These are phyloP conservation scores for Xylaria sp. DNA, from an alignment of 2,329 filamentous ascomycete species.

Conservation along the genomic window DNA sequence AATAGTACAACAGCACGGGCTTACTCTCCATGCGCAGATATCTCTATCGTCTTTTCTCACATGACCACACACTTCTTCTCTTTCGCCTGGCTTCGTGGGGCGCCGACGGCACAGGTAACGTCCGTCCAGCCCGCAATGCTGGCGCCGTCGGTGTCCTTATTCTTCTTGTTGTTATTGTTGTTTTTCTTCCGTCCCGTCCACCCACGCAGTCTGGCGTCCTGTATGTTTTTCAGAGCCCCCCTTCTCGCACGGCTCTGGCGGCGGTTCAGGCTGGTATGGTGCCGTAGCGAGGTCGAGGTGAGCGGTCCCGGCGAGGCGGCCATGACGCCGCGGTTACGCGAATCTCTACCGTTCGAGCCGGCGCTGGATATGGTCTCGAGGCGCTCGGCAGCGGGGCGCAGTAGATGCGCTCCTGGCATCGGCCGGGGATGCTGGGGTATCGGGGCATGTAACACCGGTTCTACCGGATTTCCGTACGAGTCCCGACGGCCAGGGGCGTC, in stretches of 20 bases:
- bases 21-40: no score
- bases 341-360: constrained; percentile 9
- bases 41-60: constrained; percentile 39
- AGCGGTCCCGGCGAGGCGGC: constrained; percentile 27
- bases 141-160: constrained; percentile 44
- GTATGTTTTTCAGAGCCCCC: constrained; percentile 64
- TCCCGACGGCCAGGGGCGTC: constrained; percentile 46
- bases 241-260: constrained; percentile 59
- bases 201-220: constrained; percentile 60
- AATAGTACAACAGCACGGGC: no score
- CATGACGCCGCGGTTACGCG: background rate
- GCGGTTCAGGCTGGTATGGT: constrained; percentile 48
- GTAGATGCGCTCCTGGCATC: constrained; percentile 37
- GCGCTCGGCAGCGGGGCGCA: constrained; percentile 53
- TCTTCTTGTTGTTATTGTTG: constrained; percentile 43
- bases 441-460: constrained; percentile 55
- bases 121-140: constrained; percentile 59
- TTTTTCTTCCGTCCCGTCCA: constrained; percentile 52
- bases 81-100: constrained; percentile 35
- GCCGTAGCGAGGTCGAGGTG: constrained; percentile 42
- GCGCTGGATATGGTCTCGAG: constrained; percentile 58
- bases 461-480: constrained; percentile 38
- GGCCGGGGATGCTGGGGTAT: constrained; percentile 54
- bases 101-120: constrained; percentile 40
- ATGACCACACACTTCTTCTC: constrained; percentile 57